Evolutionary conservation across 2,329 filamentous ascomycete genomes (phyloP).

Genomic region (Macrophomina phaseolina): DNA sequence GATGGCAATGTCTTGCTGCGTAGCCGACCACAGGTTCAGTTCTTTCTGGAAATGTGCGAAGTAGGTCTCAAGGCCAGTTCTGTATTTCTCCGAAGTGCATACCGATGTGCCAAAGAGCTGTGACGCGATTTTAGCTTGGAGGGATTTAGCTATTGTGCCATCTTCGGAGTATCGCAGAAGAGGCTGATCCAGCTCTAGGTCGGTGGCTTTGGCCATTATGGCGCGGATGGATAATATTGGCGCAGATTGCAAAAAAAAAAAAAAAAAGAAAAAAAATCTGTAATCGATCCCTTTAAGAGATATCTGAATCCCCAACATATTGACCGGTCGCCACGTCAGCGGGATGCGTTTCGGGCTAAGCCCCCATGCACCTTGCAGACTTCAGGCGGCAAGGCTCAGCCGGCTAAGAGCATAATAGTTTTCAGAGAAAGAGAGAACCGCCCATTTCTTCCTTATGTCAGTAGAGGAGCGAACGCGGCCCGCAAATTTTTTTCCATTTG

Average conservation of each 20-base stretch:
- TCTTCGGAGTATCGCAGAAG: neutral
- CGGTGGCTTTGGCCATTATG: neutral
- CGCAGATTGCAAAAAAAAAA: neutral
- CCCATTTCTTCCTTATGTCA: too few species aligned
- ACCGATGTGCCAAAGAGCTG: neutral
- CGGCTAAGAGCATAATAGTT: too few species aligned
- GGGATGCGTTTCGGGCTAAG: neutral
- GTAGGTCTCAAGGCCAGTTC: neutral
- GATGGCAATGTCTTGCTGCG: neutral
- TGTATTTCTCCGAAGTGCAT: neutral
- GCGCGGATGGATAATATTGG: too few species aligned
- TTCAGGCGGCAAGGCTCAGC: neutral
- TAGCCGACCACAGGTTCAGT: neutral
- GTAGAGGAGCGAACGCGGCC: too few species aligned
- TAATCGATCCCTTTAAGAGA: neutral
- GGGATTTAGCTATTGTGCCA: neutral
- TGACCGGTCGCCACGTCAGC: conserved; percentile 5
- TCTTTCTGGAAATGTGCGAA: neutral
- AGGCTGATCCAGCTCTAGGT: neutral
- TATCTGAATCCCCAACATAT: too few species aligned
- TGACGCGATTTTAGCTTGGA: neutral
- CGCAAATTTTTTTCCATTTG: too few species aligned
- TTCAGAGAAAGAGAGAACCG: too few species aligned
- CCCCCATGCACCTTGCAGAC: neutral
- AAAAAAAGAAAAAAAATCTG: neutral